phyloP scores from a whole-genome alignment of 2,329 filamentous ascomycete species.

The Microdochium bolleyi region DNA sequence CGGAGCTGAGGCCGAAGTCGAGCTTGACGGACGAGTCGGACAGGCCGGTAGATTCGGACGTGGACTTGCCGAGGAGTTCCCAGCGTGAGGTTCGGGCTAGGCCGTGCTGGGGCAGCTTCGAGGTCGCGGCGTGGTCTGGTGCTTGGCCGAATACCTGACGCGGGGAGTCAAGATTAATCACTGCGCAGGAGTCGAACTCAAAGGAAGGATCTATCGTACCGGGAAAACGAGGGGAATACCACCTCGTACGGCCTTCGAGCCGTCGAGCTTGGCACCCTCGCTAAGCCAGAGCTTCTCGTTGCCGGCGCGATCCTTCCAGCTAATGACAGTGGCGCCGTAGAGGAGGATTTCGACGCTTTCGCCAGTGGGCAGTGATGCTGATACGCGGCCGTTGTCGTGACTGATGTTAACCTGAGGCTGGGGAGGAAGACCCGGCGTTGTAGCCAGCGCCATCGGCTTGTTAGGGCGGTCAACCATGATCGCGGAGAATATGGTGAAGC shows the following conservation, averaged over 20 bases:
- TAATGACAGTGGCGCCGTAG: constrained; percentile 86
- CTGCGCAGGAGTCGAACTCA: constrained; percentile 2
- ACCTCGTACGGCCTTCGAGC: constrained; percentile 81
- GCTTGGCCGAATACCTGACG: constrained; percentile 76
- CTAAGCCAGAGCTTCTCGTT: constrained; percentile 83
- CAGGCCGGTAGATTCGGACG: constrained; percentile 48
- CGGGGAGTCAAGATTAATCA: neutral
- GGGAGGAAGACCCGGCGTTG: constrained; percentile 66
- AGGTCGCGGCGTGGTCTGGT: constrained; percentile 68
- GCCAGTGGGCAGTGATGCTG: constrained; percentile 75
- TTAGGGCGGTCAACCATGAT: constrained; percentile 76
- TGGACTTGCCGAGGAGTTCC: constrained; percentile 89
- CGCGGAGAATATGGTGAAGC: neutral
- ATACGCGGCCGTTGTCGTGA: constrained; percentile 62
- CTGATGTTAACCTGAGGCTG: constrained; percentile 69
- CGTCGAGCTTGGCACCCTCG: constrained; percentile 72
- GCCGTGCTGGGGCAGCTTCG: constrained; percentile 81
- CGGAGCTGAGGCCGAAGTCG: constrained; percentile 82
- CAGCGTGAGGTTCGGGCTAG: constrained; percentile 85
- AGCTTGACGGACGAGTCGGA: constrained; percentile 74
- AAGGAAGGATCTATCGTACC: constrained; percentile 39
- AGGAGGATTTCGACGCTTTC: constrained; percentile 81
- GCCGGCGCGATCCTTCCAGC: constrained; percentile 78
- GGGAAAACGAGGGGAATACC: constrained; percentile 92
- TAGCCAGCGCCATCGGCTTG: constrained; percentile 69